Conservation (phyloP, 2,329 filamentous ascomycete species). For the Trichoderma atroviride region DNA sequence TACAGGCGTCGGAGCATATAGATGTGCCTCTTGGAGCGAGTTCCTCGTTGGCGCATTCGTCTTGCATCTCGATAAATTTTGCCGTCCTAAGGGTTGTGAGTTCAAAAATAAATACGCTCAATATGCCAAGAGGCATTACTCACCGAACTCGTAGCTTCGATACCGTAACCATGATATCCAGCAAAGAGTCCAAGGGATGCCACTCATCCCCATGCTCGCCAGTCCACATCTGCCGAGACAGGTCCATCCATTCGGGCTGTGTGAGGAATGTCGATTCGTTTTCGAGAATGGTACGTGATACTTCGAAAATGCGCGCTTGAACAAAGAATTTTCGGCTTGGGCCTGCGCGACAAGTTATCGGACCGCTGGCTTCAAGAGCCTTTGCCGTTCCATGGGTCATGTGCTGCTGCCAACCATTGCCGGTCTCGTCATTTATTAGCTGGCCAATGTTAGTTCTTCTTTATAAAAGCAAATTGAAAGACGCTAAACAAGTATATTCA, state of each 20-base stretch:
- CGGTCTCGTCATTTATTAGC: conserved; percentile 40
- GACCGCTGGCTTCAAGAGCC: conserved; percentile 37
- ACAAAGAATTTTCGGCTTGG: conserved; percentile 36
- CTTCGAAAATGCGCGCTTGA: conserved; percentile 36
- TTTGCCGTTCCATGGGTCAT: conserved; percentile 41
- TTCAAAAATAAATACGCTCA: neutral
- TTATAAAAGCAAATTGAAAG: neutral
- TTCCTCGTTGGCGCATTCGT: neutral
- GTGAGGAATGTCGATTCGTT: conserved; percentile 34
- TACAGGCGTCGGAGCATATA: conserved; percentile 4
- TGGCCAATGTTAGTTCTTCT: conserved; percentile 8
- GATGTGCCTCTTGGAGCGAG: neutral
- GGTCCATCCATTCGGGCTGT: conserved; percentile 30
- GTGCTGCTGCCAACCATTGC: conserved; percentile 41
- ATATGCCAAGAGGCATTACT: neutral
- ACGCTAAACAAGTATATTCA: neutral
- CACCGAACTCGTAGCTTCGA: conserved; percentile 39
- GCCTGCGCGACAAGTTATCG: conserved; percentile 32
- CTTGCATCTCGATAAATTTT: conserved; percentile 7
- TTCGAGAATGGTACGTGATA: conserved; percentile 34
- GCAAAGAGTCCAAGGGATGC: conserved; percentile 32
- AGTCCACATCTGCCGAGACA: conserved; percentile 18
- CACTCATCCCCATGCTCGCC: conserved; percentile 6
- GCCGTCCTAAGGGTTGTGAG: neutral
- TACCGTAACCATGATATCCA: conserved; percentile 39